A percentile compares a stretch with the other conserved stretches of the same genome.
Conservation (phyloP, 805 yeast species). For the Candida corydali region DNA sequence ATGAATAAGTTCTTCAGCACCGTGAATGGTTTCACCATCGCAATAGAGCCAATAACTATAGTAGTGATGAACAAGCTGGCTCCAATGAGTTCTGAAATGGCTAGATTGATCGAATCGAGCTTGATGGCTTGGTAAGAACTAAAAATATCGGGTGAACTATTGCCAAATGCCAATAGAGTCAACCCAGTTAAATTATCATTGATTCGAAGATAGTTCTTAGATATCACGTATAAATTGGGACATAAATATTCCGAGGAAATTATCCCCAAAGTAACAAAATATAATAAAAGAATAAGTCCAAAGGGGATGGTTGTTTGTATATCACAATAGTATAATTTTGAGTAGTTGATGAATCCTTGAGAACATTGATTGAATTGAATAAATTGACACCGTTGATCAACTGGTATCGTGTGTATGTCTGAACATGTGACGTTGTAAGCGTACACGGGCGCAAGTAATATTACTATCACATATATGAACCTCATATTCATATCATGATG, state of each 20-base stretch:
- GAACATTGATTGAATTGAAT: constrained; percentile 31
- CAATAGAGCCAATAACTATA: constrained; percentile 77
- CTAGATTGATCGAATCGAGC: constrained; percentile 67
- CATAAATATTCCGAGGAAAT: constrained; percentile 81
- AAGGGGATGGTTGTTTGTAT: constrained; percentile 15
- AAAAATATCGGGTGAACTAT: constrained; percentile 87
- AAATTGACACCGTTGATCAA: constrained; percentile 34
- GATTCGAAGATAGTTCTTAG: constrained; percentile 50
- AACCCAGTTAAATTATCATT: constrained; percentile 81
- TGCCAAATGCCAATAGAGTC: constrained; percentile 85
- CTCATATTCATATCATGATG: not conserved
- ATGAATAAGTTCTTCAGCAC: constrained; percentile 51
- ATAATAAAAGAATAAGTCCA: constrained; percentile 25
- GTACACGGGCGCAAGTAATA: too few relatives aligned
- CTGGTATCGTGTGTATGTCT: constrained; percentile 2
- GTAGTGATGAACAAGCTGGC: constrained; percentile 81
- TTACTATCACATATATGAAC: too few relatives aligned
- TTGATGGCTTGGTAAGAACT: constrained; percentile 81
- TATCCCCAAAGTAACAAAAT: constrained; percentile 65
- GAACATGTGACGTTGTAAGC: constrained; percentile 1
- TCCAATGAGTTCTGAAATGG: constrained; percentile 88
- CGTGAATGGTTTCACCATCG: constrained; percentile 58
- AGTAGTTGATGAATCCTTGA: constrained; percentile 35
- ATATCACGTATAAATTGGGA: constrained; percentile 68
- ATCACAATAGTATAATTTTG: constrained; percentile 30